A percentile compares a stretch with the other conserved stretches of the same genome.
Conservation (phyloP, 1,284 basidiomycete species). For the Pseudomicrostroma phylloplanum region DNA sequence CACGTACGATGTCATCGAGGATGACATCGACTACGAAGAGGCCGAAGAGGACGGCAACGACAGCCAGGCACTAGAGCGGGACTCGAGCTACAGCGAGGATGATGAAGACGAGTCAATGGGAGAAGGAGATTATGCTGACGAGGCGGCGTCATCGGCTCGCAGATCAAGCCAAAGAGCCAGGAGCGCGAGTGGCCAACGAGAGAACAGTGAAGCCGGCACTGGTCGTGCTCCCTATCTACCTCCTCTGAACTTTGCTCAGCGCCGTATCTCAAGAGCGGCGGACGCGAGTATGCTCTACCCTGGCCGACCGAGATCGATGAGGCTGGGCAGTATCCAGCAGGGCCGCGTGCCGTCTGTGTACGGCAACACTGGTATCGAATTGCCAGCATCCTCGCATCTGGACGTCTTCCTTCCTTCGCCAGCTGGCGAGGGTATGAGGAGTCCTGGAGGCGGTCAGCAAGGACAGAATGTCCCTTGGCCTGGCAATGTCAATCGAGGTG, state of each 20-base stretch:
- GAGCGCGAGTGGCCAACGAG: too few species aligned
- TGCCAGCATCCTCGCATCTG: slow-evolving; percentile 8
- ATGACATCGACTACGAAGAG: slow-evolving; percentile 52
- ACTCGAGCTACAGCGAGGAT: background rate
- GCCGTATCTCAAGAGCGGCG: slow-evolving; percentile 7
- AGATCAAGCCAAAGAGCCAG: slow-evolving; percentile 2
- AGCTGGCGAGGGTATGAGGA: background rate
- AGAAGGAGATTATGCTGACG: background rate
- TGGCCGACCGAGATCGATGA: slow-evolving; percentile 20
- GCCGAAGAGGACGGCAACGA: slow-evolving; percentile 15
- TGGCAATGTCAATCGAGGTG: too few species aligned
- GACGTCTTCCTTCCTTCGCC: too few species aligned
- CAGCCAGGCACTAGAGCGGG: slow-evolving; percentile 1
- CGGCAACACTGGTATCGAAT: slow-evolving; percentile 37
- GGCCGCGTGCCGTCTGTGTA: slow-evolving; percentile 34
- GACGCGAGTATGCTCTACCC: background rate
- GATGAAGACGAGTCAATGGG: slow-evolving; percentile 16
- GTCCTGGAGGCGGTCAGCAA: background rate
- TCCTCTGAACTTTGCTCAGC: slow-evolving; percentile 43
- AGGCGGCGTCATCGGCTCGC: background rate
- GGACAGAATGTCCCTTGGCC: slow-evolving; percentile 4
- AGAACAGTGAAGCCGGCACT: too few species aligned
- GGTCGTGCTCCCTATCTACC: slow-evolving; percentile 21
- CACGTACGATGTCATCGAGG: slow-evolving; percentile 42
- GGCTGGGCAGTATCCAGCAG: slow-evolving; percentile 21